Evolutionary conservation across 208 protist genomes (phyloP), one percentile per base, ranked within the genome.

Genomic region (Naegleria lovaniensis): DNA sequence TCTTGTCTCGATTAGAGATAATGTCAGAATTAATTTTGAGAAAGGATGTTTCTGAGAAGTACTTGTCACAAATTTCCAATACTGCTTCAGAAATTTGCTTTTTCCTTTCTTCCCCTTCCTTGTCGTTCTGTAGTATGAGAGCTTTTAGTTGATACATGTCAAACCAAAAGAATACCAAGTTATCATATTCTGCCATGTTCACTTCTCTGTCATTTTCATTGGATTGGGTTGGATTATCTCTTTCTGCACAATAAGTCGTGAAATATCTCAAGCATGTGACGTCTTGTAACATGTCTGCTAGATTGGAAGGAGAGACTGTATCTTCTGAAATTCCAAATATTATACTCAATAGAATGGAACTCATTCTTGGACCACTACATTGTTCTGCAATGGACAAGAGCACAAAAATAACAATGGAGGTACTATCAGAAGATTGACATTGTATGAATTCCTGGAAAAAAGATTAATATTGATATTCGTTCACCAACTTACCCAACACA

Each of bases 111-210:
- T 87, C 40, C 16, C 43, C 38, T 4, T 40, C 16, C 33, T 13
- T 25, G 9, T 40, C 40, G 11, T 87, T n/a, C n/a, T 51, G 9
- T 5, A 29, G 11, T 9, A 87, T 52, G 15, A 38, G 29, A 9
- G 19, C 33, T 87, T 51, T 87, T 0, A 51, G 15, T 36, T 51
- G 15, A 29, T 52, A 33, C 9, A 87, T 11, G 29, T 87, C 83
- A 51, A 87, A 87, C 83, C 83, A 87, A 87, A 87, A 87, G 83
- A 52, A 87, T 4, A 87, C 16, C 83, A 87, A 29, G 29, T 41
- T 33, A 51, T 87, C 83, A 87, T 41, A 87, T n/a, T 87, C 83
- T 11, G 13, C 7, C 33, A 4, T 16, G 6, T 83, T 83, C 29
- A 38, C 33, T 83, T 83, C n/a, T 39, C 5, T 16, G 13, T 16